These are phyloP conservation scores for Penicillium brasilianum DNA, from an alignment of 2,329 filamentous ascomycete genomes.

Conservation along the genomic window DNA sequence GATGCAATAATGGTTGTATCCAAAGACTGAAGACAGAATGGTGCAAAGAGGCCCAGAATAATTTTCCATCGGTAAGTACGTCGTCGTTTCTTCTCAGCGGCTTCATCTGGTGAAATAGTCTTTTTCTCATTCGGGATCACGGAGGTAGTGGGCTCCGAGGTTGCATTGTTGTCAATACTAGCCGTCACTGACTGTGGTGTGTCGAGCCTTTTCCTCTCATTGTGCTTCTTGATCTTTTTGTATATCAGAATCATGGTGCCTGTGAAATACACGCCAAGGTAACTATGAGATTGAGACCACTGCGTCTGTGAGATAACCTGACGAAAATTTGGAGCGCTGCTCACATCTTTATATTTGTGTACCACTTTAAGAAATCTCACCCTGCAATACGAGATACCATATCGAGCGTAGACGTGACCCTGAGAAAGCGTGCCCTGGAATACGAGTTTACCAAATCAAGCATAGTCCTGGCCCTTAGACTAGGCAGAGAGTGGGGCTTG, in stretches of 20 bases:
- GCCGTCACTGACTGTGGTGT: neutral
- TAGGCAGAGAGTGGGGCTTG: neutral
- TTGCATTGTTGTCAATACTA: neutral
- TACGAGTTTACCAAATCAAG: neutral
- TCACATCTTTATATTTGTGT: neutral
- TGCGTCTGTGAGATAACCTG: neutral
- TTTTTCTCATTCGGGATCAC: neutral
- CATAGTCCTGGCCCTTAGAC: neutral
- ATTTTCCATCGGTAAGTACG: conserved; percentile 63
- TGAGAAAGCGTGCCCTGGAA: too few species aligned
- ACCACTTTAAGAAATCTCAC: neutral
- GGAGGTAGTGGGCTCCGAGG: neutral
- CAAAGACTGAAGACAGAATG: conserved; percentile 66
- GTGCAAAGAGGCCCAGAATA: conserved; percentile 62
- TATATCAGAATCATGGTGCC: conserved; percentile 17
- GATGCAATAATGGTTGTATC: conserved; percentile 69
- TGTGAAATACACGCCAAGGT: neutral
- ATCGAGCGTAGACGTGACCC: too few species aligned
- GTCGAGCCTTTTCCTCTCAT: conserved; percentile 10
- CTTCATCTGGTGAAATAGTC: conserved; percentile 10
- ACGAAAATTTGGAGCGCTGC: neutral
- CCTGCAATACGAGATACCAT: neutral
- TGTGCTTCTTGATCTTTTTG: conserved; percentile 20
- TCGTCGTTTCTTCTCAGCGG: conserved; percentile 8
- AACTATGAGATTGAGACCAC: neutral